A percentile compares a stretch with the other conserved stretches of the same genome.
These are phyloP conservation scores for Elasticomyces elasticus DNA, from an alignment of 495 filamentous ascomycete species.

Conservation along the genomic window DNA sequence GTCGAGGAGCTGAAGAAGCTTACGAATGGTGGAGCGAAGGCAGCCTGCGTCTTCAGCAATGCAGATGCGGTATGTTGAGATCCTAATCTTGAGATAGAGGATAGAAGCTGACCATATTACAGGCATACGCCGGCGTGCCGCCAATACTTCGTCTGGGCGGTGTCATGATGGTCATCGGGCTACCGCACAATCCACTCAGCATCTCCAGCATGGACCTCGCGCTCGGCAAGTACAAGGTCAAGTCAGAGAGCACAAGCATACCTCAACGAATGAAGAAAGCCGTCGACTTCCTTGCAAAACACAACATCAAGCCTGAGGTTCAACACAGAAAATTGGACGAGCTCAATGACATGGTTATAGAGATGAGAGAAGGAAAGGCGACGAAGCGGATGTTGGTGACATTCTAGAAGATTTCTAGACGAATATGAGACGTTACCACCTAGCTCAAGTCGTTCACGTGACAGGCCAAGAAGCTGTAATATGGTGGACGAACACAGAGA, in stretches of 20 bases:
- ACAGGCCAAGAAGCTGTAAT: no score
- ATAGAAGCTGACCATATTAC: not conserved
- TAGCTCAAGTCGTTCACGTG: not conserved
- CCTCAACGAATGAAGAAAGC: slow-evolving; percentile 34
- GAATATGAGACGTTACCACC: not conserved
- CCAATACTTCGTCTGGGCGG: slow-evolving; percentile 24
- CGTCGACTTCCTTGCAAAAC: slow-evolving; percentile 33
- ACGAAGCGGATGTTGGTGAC: slow-evolving; percentile 25
- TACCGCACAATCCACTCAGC: slow-evolving; percentile 28
- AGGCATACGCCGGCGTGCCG: slow-evolving; percentile 25
- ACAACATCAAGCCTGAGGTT: slow-evolving; percentile 31
- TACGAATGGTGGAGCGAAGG: slow-evolving; percentile 29
- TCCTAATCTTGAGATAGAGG: not conserved
- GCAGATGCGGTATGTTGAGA: slow-evolving; percentile 20
- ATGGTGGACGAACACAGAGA: not conserved
- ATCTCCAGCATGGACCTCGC: slow-evolving; percentile 27
- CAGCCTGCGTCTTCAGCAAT: slow-evolving; percentile 33
- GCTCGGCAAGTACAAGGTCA: slow-evolving; percentile 25
- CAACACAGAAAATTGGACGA: slow-evolving; percentile 32
- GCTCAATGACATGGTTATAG: slow-evolving; percentile 27
- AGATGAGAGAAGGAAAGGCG: slow-evolving; percentile 27
- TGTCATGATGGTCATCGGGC: slow-evolving; percentile 36
- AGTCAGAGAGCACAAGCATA: slow-evolving; percentile 29
- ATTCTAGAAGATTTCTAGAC: slow-evolving; percentile 10
- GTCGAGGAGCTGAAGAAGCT: slow-evolving; percentile 29